Evolutionary conservation across 1,284 basidiomycete species (phyloP).

Genomic region (Ceratobasidium sp.): DNA sequence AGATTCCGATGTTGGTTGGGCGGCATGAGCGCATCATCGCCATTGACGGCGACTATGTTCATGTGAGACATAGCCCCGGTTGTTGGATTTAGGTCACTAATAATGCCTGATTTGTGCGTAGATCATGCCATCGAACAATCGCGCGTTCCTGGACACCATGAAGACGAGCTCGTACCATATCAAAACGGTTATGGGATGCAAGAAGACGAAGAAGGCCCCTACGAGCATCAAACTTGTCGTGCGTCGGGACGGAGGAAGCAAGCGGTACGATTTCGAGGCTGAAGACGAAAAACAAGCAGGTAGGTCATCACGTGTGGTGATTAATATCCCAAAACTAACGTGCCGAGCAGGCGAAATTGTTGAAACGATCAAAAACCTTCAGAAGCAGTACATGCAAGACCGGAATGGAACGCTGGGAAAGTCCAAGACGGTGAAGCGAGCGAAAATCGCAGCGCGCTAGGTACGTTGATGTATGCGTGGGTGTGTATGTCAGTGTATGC

Average conservation of each 20-base stretch:
- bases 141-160: slow-evolving; percentile 85
- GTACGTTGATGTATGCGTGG: slow-evolving; percentile 8
- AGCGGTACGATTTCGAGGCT: slow-evolving; percentile 98
- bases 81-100: slow-evolving; percentile 47
- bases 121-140: slow-evolving; percentile 90
- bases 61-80: slow-evolving; percentile 63
- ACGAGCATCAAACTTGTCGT: slow-evolving; percentile 88
- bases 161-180: slow-evolving; percentile 95
- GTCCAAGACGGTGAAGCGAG: slow-evolving; percentile 39
- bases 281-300: slow-evolving; percentile 84
- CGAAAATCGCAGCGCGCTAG: slow-evolving; percentile 22
- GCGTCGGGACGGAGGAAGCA: slow-evolving; percentile 75
- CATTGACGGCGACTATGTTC: slow-evolving; percentile 94
- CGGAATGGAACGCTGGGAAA: slow-evolving; percentile 38
- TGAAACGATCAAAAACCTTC: slow-evolving; percentile 69
- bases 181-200: slow-evolving; percentile 84
- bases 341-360: slow-evolving; percentile 65
- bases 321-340: slow-evolving; percentile 54
- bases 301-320: slow-evolving; percentile 55
- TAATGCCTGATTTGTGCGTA: slow-evolving; percentile 52
- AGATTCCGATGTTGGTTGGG: slow-evolving; percentile 90
- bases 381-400: slow-evolving; percentile 51
- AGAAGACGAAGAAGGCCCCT: slow-evolving; percentile 82
- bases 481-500: slow-evolving; percentile 20
- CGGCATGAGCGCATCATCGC: slow-evolving; percentile 91